Base-by-base conservation (phyloP, 164 flowering plant genomes). In the Aristolochia contorta region DNA sequence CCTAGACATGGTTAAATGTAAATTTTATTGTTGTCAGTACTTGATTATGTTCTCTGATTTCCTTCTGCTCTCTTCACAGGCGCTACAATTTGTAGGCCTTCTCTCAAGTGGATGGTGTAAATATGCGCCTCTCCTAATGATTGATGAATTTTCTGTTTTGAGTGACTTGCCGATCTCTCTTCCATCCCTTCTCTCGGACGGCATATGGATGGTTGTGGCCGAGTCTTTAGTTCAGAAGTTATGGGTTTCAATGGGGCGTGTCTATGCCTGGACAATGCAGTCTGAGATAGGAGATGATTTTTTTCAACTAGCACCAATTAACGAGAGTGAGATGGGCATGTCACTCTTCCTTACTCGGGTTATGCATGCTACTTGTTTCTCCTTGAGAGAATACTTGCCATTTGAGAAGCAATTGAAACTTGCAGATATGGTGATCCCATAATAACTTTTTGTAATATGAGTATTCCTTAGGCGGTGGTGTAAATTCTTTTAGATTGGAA, bases 101-200 rank as follows among this genome's bases (percentile, higher is more conserved):
- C 70, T 93, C 66, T 74, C 82, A 13, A 82, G 95, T 48, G 78
- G 90, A 80, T 78, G 70, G 71, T 80, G 87, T 69, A 80, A 75
- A 65, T 93, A 88, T 57, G 85, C 85, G 91, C 89, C 96, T 12
- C 68, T 90, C 59, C 76, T 94, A 57, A 64, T 79, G 43, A 61
- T 85, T 65, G 89, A 88, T 66, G 73, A 53, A 56, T 21, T 19
- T 12, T 57, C 72, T n/a, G 93, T 88, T 52, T 62, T 91, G 72
- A 78, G 74, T 58, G 91, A 90, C 65, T 78, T 94, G 51, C 87
- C 99, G 6, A 79, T 83, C 47, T 85, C 95, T 32, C 82, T 94
- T 8, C 56, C 86, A 14, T 81, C 95, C 54, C 88, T 94, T 62
- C 66, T 93, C 32, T 75, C 79, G 20, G 77, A 79, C 27, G 74